phyloP scores from a whole-genome alignment of 2,329 filamentous ascomycete genomes.

The Pyrenophora teres region DNA sequence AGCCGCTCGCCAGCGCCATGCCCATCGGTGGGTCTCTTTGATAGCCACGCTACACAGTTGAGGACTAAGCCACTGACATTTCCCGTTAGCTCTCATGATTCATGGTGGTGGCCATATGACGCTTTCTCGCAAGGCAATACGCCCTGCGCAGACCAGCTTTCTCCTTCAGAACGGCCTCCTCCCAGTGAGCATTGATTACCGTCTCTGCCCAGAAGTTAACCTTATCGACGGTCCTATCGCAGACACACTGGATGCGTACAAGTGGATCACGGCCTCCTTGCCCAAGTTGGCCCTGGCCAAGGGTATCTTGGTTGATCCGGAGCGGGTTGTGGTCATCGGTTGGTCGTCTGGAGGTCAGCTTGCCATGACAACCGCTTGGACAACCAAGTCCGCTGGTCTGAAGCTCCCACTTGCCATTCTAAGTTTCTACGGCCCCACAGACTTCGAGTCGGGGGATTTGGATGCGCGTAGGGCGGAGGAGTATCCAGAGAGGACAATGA shows the following conservation, averaged over 20 bases:
- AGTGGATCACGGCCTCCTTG: neutral
- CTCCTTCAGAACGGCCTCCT: constrained; percentile 51
- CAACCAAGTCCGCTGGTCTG: constrained; percentile 33
- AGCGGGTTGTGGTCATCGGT: constrained; percentile 50
- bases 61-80: constrained; percentile 9
- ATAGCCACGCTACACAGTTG: neutral
- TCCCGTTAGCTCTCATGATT: constrained; percentile 49
- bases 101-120: constrained; percentile 53
- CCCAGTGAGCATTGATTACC: constrained; percentile 57
- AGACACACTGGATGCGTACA: constrained; percentile 48
- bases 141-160: constrained; percentile 44
- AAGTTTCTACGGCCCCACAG: constrained; percentile 53
- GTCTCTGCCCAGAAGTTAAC: constrained; percentile 56
- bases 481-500: constrained; percentile 1
- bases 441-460: neutral
- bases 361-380: constrained; percentile 53
- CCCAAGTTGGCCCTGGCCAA: neutral
- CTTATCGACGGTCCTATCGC: constrained; percentile 54
- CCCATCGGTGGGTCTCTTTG: constrained; percentile 7
- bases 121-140: constrained; percentile 47
- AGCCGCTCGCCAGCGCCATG: neutral
- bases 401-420: constrained; percentile 51
- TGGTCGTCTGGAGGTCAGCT: constrained; percentile 58
- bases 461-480: neutral
- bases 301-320: constrained; percentile 21